Evolutionary conservation across 2,329 filamentous ascomycete genomes (phyloP), one percentile per base, ranked within the genome.

Genomic region (Cladosporium oxysporum): DNA sequence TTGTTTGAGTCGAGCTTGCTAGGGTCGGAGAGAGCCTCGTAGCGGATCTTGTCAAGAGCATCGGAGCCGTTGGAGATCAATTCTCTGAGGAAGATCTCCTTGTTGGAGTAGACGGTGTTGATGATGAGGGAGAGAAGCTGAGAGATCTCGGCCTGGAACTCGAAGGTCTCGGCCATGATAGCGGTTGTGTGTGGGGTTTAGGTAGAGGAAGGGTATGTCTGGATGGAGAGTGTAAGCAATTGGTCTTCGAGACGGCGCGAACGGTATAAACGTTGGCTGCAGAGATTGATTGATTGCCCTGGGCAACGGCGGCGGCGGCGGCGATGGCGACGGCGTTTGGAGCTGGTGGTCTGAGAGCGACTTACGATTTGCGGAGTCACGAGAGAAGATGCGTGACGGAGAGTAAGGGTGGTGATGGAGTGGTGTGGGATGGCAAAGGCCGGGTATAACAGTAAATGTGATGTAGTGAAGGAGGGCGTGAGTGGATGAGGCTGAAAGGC

Each of bases 101-200:
- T 99, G 91, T 99, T 99, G 76, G 93, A 97, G 88, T 98, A 99
- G 86, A 99, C 95, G 74, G 95, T 98, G 91, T 99, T 99, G 89
- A 99, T 99, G 85, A 99, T 99, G 81, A 99, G 91, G 75, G 90
- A 93, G 80, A 99, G 91, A 74, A 99, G 92, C 92, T 99, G 95
- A 91, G 94, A 98, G 81, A 99, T 99, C 91, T 99, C 95, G 91
- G 95, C 95, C 91, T 99, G 95, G 87, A 98, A 99, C 91, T 98
- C 94, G 86, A 99, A 99, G 75, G 93, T 97, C 87, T 98, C 93
- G 83, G 92, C 83, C 92, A 96, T 97, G 81, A 81, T 91, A 73
- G 74, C 72, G 73, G 72, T 73, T 68, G 57, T 69, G 44, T 67
- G 58, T 55, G 50, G 21, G 62, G 62, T 31, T 62, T 61, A 37